These are phyloP conservation scores for Phellopilus nigrolimitatus DNA, from an alignment of 1,284 basidiomycete species.

Conservation along the genomic window DNA sequence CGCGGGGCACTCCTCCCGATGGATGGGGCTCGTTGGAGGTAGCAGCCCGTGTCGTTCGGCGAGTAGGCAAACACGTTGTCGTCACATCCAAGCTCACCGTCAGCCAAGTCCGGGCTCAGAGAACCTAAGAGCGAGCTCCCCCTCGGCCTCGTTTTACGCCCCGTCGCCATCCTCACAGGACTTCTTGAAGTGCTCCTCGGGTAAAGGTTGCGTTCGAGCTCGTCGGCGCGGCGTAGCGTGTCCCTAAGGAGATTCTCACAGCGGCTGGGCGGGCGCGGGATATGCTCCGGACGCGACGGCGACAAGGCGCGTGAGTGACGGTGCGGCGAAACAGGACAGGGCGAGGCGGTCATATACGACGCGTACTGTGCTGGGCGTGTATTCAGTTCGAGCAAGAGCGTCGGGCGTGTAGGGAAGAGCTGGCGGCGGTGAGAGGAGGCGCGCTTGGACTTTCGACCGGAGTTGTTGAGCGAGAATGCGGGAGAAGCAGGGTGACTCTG, in stretches of 20 bases:
- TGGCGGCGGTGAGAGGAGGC: conserved; percentile 3
- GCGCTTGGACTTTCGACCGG: conserved; percentile 6
- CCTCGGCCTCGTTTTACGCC: conserved; percentile 19
- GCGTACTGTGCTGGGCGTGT: conserved; percentile 9
- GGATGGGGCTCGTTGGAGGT: background rate
- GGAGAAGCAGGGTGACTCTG: background rate
- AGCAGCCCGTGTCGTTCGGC: conserved; percentile 1
- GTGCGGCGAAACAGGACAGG: conserved; percentile 13
- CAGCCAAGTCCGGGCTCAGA: conserved; percentile 2
- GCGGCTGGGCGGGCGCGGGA: conserved; percentile 26
- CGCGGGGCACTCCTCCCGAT: background rate
- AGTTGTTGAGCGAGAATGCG: background rate
- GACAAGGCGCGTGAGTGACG: conserved; percentile 14
- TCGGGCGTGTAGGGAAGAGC: conserved; percentile 9
- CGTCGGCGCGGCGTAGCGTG: conserved; percentile 49
- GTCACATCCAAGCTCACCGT: conserved; percentile 9
- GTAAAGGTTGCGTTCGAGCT: conserved; percentile 28
- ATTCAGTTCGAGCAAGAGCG: conserved; percentile 9
- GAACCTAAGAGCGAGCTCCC: conserved; percentile 15
- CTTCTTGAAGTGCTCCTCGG: conserved; percentile 20
- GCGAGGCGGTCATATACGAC: background rate
- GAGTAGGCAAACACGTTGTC: conserved; percentile 4
- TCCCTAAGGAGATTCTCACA: conserved; percentile 55
- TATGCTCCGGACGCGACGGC: conserved; percentile 2
- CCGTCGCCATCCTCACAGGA: conserved; percentile 17